These are phyloP conservation scores for Suhomyces ambrosiae DNA, from an alignment of 1,139 yeast genomes.

Conservation along the genomic window DNA sequence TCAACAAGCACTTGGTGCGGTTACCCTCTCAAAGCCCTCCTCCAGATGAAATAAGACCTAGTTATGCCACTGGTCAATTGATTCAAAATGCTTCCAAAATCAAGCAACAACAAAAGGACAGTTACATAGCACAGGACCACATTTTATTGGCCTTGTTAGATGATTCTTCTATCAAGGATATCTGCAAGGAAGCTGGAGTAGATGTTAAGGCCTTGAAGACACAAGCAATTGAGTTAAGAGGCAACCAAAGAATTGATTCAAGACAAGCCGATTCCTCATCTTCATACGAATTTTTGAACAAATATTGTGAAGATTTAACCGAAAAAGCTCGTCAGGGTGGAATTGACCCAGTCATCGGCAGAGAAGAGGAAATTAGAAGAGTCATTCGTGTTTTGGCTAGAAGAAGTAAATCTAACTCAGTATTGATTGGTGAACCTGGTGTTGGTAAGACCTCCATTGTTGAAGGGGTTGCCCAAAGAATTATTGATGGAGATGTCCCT, in stretches of 20 bases:
- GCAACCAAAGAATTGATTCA: constrained; percentile 88
- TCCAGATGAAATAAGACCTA: constrained; percentile 71
- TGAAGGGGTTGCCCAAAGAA: constrained; percentile 98
- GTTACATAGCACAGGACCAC: constrained; percentile 93
- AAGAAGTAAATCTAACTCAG: constrained; percentile 95
- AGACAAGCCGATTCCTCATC: constrained; percentile 91
- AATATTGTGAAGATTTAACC: constrained; percentile 92
- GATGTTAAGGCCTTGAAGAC: constrained; percentile 72
- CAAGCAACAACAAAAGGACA: constrained; percentile 85
- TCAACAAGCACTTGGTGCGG: constrained; percentile 79
- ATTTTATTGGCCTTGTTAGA: constrained; percentile 81
- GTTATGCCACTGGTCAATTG: constrained; percentile 70
- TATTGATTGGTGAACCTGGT: constrained; percentile 98
- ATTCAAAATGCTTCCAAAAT: constrained; percentile 71
- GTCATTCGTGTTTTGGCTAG: constrained; percentile 93
- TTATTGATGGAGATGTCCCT: constrained; percentile 94
- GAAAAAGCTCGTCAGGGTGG: constrained; percentile 92
- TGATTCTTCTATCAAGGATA: constrained; percentile 65
- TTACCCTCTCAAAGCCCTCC: constrained; percentile 89
- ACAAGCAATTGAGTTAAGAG: constrained; percentile 85
- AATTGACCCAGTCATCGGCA: constrained; percentile 96
- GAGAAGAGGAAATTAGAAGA: constrained; percentile 96
- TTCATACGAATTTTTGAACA: constrained; percentile 77
- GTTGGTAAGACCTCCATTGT: constrained; percentile 98
- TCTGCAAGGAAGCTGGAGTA: constrained; percentile 75